Evolutionary conservation across 257 asterid species (phyloP), one percentile per base, ranked within the genome.

Genomic region (Solanum acaule): DNA sequence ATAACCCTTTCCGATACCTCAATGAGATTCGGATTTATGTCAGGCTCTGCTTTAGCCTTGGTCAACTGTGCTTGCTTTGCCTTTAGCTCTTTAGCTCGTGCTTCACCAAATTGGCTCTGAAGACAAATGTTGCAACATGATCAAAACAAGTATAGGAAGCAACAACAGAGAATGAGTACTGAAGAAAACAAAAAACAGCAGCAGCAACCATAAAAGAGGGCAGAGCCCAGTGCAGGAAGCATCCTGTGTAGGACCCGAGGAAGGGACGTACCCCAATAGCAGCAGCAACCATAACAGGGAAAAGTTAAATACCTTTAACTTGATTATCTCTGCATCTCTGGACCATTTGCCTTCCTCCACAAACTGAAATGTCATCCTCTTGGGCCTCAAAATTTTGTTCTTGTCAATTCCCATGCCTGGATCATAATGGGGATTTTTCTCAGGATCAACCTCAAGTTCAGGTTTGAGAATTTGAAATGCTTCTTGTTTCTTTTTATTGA

Each of bases 301-400:
- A 46, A n/a, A 75, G 33, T 56, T 29, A 61, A 86, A 33, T 90
- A 95, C 99, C 98, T 94, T 97, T 91, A 95, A 73, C 89, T 94
- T 97, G 78, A 94, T 93, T 29, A 91, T 92, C 89, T 97, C 99
- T 35, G 99, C 99, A 10, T 97, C 99, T 92, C 89, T 97, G 78
- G 99, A 91, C 99, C 99, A 97, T 93, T 96, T 97, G 88, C 99
- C 99, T 93, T 96, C 99, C 92, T 97, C 99, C 10, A 97, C 99
- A 94, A 97, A 97, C 94, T 91, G 98, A 92, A 97, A 93, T 77
- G 85, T 89, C 95, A 91, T 92, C 92, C 95, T 95, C 95, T 96
- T 97, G 65, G 98, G 97, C 91, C 99, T 94, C 93, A 97, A 89
- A 79, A 97, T 89, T 94, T 97, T 97, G 89, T 78, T 90, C 90